Base-by-base conservation (phyloP, 257 asterid species). In the Nicotiana sylvestris region DNA sequence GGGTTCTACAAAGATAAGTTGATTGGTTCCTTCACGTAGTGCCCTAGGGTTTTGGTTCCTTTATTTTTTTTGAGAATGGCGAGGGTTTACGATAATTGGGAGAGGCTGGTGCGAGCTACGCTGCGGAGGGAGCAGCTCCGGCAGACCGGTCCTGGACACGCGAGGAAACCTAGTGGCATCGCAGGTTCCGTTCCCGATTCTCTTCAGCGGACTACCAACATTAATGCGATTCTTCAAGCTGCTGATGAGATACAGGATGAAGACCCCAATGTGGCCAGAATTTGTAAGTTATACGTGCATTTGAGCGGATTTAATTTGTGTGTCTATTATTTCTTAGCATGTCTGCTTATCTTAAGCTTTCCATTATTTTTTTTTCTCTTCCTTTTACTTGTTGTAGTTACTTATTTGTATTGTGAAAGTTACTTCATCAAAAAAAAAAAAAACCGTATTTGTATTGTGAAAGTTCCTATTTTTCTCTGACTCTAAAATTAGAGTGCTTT, bases 161-260 rank as follows among this genome's bases (percentile, higher is more conserved):
- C 85, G 81, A 88, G 99, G 85, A 86, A 91, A 43, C 82, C 95
- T 32, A 90, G 96, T 68, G 98, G 99, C 83, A 92, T 96, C 4
- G 98, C 98, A 43, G 98, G 98, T 46, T 85, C 97, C 6, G 99
- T 96, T 6, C 99, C 99, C 0, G 98, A 93, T 84, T 96, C 99
- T 81, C 97, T 96, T 51, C 95, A 89, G 66, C 91, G 98, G 70
- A 85, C 95, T 82, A 93, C 98, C 15, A 92, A 96, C 68, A 86
- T 96, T 74, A 90, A 96, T 64, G 87, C 98, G 17, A 96, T 96
- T 85, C 87, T 96, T 82, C 95, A 90, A 83, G 98, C 98, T 39
- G 99, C 99, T 25, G 99, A 96, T 83, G 98, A 93, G 89, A 90
- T 96, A 87, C 98, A 96, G 80, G 87, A 93, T 3, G 95, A 93